A percentile compares a stretch with the other conserved stretches of the same genome.
Conservation (phyloP, 2,329 filamentous ascomycete species). For the Cryphonectria nitschkei region DNA sequence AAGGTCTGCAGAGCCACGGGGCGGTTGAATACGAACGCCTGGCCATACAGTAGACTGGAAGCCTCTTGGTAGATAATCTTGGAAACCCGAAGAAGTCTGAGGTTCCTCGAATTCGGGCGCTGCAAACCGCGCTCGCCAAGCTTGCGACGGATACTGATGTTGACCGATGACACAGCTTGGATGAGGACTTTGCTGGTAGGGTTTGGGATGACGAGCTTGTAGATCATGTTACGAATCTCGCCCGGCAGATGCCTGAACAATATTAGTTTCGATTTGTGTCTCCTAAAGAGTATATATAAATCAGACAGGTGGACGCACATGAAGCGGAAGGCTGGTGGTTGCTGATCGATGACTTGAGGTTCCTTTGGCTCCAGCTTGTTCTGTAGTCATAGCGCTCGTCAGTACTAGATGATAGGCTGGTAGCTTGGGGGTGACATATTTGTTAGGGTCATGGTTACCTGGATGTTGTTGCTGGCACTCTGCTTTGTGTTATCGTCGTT, state of each 20-base stretch:
- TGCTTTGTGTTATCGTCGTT: not conserved
- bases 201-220: not conserved
- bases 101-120: not conserved
- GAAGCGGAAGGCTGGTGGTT: not conserved
- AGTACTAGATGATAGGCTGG: not conserved
- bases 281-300: not conserved
- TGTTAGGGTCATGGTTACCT: not conserved
- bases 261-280: not conserved
- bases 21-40: not conserved
- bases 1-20: constrained; percentile 7
- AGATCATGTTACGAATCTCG: constrained; percentile 7
- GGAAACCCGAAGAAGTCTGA: constrained; percentile 2
- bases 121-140: not conserved
- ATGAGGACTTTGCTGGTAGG: not conserved
- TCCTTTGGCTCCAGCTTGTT: not conserved
- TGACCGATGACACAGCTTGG: not conserved
- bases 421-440: not conserved
- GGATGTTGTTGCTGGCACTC: not conserved
- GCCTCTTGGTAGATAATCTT: not conserved
- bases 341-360: not conserved
- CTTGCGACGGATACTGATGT: not conserved
- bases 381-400: not conserved
- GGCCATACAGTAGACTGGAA: not conserved
- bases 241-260: not conserved
- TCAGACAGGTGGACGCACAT: not conserved